phyloP scores from a whole-genome alignment of 75 land plant genomes.

The Picea glauca region DNA sequence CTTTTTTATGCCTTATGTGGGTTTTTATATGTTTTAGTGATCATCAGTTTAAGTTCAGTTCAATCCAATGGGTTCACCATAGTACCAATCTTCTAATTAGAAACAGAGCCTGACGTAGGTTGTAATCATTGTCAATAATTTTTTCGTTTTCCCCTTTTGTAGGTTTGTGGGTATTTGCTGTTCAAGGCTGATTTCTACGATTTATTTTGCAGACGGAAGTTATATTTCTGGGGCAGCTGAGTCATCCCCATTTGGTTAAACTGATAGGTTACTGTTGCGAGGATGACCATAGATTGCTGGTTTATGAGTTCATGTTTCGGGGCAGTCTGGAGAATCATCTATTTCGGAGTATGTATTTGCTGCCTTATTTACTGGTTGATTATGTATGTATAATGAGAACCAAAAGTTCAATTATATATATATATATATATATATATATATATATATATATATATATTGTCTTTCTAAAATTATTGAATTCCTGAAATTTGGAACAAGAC shows the following conservation, averaged over 20 bases:
- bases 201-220: constrained; percentile 11
- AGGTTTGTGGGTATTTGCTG: constrained; percentile 6
- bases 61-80: neutral
- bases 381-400: neutral
- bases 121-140: neutral
- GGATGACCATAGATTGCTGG: constrained; percentile 14
- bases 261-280: constrained; percentile 15
- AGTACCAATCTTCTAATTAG: neutral
- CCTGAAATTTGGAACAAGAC: constrained; percentile 4
- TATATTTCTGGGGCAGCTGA: constrained; percentile 9
- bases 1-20: neutral
- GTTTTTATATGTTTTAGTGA: neutral
- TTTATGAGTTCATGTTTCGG: constrained; percentile 14
- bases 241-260: constrained; percentile 17
- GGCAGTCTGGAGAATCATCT: constrained; percentile 15
- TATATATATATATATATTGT: neutral
- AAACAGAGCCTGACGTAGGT: neutral
- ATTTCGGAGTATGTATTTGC: constrained; percentile 12
- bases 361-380: neutral
- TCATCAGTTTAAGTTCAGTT: neutral
- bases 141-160: neutral
- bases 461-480: too few species aligned
- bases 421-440: neutral
- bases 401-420: neutral
- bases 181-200: constrained; percentile 8